Conservation (phyloP, 2,329 filamentous ascomycete genomes). For the Cephalotrichum gorgonifer region DNA sequence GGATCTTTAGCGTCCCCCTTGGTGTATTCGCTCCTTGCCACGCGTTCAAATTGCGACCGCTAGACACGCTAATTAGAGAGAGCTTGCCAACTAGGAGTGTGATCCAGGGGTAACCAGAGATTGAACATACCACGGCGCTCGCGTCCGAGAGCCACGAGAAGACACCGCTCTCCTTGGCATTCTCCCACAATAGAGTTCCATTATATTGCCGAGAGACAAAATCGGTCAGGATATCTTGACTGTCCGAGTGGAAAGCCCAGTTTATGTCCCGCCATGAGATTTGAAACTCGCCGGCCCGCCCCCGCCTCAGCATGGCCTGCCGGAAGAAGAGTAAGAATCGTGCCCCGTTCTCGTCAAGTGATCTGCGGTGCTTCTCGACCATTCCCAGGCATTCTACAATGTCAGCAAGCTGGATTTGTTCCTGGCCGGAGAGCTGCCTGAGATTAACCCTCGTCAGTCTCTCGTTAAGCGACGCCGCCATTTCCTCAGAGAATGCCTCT, state of each 20-base stretch:
- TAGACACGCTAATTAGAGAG: conserved; percentile 19
- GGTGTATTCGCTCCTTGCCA: conserved; percentile 89
- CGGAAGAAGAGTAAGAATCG: conserved; percentile 83
- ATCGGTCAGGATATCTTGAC: conserved; percentile 83
- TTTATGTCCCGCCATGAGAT: conserved; percentile 72
- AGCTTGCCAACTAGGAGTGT: not conserved
- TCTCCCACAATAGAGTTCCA: conserved; percentile 70
- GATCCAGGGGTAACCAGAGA: not conserved
- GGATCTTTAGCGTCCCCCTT: conserved; percentile 81
- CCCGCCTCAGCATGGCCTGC: conserved; percentile 63
- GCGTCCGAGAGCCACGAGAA: conserved; percentile 90
- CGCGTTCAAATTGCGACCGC: conserved; percentile 73
- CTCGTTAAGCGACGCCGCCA: conserved; percentile 62
- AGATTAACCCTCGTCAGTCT: conserved; percentile 66
- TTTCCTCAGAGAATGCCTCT: conserved; percentile 58
- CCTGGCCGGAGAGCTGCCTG: conserved; percentile 69
- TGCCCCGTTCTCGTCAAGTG: conserved; percentile 82
- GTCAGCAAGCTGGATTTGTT: conserved; percentile 77
- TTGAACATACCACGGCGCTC: conserved; percentile 56
- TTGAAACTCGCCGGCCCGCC: conserved; percentile 51
- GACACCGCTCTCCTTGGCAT: conserved; percentile 76
- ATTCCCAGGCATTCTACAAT: conserved; percentile 76
- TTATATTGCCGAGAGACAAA: conserved; percentile 73
- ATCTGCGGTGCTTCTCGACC: conserved; percentile 77
- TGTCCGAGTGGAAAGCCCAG: conserved; percentile 75